Evolutionary conservation across 1,284 basidiomycete species (phyloP).

Genomic region (Moesziomyces sp.): DNA sequence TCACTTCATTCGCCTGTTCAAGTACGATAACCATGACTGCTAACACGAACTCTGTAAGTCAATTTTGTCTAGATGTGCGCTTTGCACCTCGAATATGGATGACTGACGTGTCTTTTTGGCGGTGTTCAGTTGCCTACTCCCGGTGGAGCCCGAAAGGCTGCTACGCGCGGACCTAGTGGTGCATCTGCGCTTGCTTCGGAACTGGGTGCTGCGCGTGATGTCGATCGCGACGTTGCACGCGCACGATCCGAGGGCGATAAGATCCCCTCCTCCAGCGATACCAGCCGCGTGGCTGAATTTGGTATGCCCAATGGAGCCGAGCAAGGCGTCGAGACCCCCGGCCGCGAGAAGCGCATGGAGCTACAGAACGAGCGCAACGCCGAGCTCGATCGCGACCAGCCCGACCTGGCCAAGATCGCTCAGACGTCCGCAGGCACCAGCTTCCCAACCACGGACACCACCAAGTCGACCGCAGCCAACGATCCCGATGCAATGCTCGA

Average conservation of each 20-base stretch:
- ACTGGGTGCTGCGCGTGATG: constrained; percentile 38
- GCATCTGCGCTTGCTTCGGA: constrained; percentile 25
- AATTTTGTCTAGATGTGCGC: no score
- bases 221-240: constrained; percentile 26
- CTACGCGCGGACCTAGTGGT: constrained; percentile 18
- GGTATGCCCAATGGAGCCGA: constrained; percentile 48
- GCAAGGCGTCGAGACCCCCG: constrained; percentile 34
- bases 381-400: constrained; percentile 28
- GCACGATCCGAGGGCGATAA: constrained; percentile 29
- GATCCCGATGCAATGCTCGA: constrained; percentile 20
- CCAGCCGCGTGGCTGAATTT: constrained; percentile 16
- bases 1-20: no score
- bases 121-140: no score
- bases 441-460: background rate
- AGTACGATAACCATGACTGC: background rate
- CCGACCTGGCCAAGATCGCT: constrained; percentile 27
- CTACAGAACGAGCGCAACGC: constrained; percentile 32
- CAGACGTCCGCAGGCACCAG: constrained; percentile 14
- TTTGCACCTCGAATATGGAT: no score
- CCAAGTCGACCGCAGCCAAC: constrained; percentile 6
- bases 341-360: constrained; percentile 28
- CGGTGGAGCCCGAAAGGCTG: no score
- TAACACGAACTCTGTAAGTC: constrained; percentile 18
- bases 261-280: constrained; percentile 8
- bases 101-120: no score